Evolutionary conservation across 2,329 filamentous ascomycete species (phyloP).

Genomic region (Fusarium pseudocircinatum): DNA sequence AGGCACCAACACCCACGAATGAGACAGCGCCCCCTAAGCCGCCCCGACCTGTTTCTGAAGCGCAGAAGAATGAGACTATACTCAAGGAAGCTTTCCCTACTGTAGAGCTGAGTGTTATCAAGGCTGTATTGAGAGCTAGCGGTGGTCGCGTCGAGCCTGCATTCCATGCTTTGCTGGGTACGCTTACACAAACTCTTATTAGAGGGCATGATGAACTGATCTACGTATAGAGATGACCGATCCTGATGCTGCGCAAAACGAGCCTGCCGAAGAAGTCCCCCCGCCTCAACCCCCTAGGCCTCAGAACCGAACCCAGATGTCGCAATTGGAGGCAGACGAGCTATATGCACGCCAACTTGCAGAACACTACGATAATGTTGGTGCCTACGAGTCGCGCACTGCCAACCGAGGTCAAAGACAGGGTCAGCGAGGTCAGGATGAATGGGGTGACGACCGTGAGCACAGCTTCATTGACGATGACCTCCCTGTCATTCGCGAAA

Average conservation of each 20-base stretch:
- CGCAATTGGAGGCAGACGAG: conserved; percentile 90
- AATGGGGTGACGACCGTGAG: conserved; percentile 71
- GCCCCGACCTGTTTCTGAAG: conserved; percentile 81
- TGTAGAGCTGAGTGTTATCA: conserved; percentile 83
- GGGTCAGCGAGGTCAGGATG: conserved; percentile 47
- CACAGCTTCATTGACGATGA: conserved; percentile 97
- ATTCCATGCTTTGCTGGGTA: conserved; percentile 92
- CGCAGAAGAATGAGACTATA: conserved; percentile 86
- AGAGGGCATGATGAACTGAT: conserved; percentile 16
- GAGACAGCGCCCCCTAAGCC: conserved; percentile 78
- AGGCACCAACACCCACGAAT: conserved; percentile 45
- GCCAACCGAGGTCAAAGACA: conserved; percentile 57
- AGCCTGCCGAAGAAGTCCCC: conserved; percentile 64
- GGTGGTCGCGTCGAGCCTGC: conserved; percentile 89
- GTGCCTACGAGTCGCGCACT: conserved; percentile 66
- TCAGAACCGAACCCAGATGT: conserved; percentile 68
- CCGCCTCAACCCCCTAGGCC: conserved; percentile 87
- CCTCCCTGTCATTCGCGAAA: conserved; percentile 90
- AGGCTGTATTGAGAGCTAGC: conserved; percentile 87
- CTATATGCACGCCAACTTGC: conserved; percentile 91
- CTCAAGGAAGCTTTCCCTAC: conserved; percentile 93
- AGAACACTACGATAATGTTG: conserved; percentile 81
- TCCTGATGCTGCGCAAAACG: conserved; percentile 70
- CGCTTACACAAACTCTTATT: neutral
- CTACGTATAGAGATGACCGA: conserved; percentile 75